Conservation (phyloP, 106 monocot species). For the Acorus calamus region DNA sequence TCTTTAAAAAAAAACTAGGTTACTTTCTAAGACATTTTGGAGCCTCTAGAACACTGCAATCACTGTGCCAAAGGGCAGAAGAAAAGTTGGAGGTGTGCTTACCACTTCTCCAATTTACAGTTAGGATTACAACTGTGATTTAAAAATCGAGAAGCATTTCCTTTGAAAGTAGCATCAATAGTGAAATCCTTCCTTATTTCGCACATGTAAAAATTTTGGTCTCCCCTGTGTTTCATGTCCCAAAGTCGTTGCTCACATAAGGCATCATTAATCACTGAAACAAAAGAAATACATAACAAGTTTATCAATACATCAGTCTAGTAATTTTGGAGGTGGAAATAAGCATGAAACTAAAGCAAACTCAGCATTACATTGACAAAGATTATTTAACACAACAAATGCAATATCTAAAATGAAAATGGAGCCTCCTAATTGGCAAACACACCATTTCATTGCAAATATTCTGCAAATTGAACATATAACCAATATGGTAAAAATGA, state of each 20-base stretch:
- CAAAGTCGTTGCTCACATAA: conserved; percentile 88
- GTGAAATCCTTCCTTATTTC: conserved; percentile 85
- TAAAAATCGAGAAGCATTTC: conserved; percentile 84
- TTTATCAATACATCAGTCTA: not conserved
- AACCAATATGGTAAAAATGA: too few relatives aligned
- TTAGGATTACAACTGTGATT: conserved; percentile 98
- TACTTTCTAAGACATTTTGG: not conserved
- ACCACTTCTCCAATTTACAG: conserved; percentile 98
- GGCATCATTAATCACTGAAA: conserved; percentile 86
- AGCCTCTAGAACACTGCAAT: too few relatives aligned
- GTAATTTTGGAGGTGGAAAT: not conserved
- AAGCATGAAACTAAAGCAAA: not conserved
- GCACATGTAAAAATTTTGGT: conserved; percentile 95
- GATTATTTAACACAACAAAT: too few relatives aligned
- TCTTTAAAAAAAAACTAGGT: not conserved
- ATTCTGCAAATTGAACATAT: too few relatives aligned
- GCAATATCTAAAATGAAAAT: too few relatives aligned
- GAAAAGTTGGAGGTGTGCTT: not conserved
- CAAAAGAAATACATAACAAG: not conserved
- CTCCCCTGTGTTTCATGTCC: conserved; percentile 88
- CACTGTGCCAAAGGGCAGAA: too few relatives aligned
- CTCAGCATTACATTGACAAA: too few relatives aligned
- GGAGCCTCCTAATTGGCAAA: too few relatives aligned
- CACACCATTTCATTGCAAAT: too few relatives aligned
- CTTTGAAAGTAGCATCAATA: conserved; percentile 98